Percentiles rank a stretch among this genome's conserved stretches.
Evolutionary conservation across 352 stramenopile genomes (phyloP).

Genomic region (Phytopythium mirpurense): DNA sequence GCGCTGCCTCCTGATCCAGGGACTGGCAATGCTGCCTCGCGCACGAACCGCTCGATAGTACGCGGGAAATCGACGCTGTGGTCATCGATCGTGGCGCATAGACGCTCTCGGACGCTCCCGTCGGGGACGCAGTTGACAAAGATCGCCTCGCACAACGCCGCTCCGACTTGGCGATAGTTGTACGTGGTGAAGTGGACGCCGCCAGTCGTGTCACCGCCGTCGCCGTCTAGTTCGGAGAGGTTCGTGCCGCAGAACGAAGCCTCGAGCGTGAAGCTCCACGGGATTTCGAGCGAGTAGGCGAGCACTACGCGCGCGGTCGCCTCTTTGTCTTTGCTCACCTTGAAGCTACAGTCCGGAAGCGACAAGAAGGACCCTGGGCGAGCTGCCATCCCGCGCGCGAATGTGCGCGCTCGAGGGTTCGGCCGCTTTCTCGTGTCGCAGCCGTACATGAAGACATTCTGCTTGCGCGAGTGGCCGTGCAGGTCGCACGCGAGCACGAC

Average conservation of each 20-base stretch:
- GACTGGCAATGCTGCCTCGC: constrained; percentile 16
- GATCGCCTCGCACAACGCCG: constrained; percentile 43
- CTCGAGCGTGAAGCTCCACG: constrained; percentile 83
- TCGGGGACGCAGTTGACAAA: constrained; percentile 38
- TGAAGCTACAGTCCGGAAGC: constrained; percentile 71
- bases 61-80: constrained; percentile 22
- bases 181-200: constrained; percentile 65
- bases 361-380: constrained; percentile 36
- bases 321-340: constrained; percentile 76
- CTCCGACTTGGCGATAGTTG: constrained; percentile 44
- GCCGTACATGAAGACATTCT: constrained; percentile 95
- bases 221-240: neutral
- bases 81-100: constrained; percentile 30
- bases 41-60: constrained; percentile 32
- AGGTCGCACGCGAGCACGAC: constrained; percentile 89
- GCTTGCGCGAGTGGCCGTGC: constrained; percentile 91
- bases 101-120: constrained; percentile 18
- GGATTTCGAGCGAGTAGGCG: constrained; percentile 69
- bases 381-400: constrained; percentile 37
- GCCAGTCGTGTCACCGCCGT: neutral
- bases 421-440: constrained; percentile 88
- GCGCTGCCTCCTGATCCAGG: constrained; percentile 4
- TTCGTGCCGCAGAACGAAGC: constrained; percentile 83
- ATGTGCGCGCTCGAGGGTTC: constrained; percentile 63
- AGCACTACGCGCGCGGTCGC: constrained; percentile 80